phyloP scores from a whole-genome alignment of 495 filamentous ascomycete genomes.

The Penicillium desertorum region DNA sequence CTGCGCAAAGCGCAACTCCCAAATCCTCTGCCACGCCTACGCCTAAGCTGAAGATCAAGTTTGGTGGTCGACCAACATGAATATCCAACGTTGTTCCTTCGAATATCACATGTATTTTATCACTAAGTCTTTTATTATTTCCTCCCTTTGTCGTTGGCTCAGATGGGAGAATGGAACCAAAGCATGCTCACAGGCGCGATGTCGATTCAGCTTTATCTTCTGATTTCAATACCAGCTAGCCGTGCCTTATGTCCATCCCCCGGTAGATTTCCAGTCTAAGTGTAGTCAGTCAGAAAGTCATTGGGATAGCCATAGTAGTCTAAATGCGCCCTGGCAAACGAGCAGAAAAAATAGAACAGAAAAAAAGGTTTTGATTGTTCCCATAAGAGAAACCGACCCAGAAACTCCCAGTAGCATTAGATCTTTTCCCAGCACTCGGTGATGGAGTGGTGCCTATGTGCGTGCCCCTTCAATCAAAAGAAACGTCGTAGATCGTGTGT shows the following conservation, averaged over 20 bases:
- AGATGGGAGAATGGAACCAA: constrained; percentile 1
- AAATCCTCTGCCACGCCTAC: constrained; percentile 28
- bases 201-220: constrained; percentile 10
- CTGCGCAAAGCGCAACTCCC: constrained; percentile 20
- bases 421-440: constrained; percentile 21
- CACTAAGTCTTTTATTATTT: constrained; percentile 11
- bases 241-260: constrained; percentile 2
- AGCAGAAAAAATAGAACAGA: constrained; percentile 21
- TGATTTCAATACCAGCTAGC: constrained; percentile 17
- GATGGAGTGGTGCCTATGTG: constrained; percentile 17
- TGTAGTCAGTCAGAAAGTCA: neutral
- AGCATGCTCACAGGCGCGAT: constrained; percentile 23
- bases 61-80: constrained; percentile 41
- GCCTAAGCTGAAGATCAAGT: constrained; percentile 46
- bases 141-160: neutral
- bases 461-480: constrained; percentile 23
- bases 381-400: constrained; percentile 43
- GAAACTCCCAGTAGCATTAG: constrained; percentile 43
- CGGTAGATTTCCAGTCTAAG: neutral
- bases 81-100: constrained; percentile 6
- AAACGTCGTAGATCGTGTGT: constrained; percentile 23
- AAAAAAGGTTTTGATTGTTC: constrained; percentile 39
- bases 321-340: constrained; percentile 5
- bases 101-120: constrained; percentile 27
- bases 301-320: constrained; percentile 8